Conservation (phyloP, 306 rosid genomes). For the Prunus dulcis region DNA sequence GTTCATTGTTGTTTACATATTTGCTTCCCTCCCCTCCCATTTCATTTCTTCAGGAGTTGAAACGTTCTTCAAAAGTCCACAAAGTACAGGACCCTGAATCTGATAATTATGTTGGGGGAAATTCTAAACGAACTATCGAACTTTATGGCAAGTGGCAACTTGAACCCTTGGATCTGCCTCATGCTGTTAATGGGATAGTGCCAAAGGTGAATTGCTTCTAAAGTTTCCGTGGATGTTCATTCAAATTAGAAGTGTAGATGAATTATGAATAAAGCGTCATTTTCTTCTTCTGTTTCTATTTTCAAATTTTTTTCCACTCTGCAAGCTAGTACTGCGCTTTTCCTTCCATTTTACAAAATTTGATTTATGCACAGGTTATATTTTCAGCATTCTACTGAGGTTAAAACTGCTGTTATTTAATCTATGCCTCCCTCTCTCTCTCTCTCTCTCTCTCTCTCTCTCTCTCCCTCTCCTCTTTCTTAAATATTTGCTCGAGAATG, state of each 20-base stretch:
- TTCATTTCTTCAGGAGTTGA: slow-evolving; percentile 49
- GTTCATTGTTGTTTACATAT: slow-evolving; percentile 8
- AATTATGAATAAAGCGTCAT: not conserved
- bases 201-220: slow-evolving; percentile 61
- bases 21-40: not conserved
- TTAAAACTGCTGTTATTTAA: not conserved
- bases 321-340: not conserved
- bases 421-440: not conserved
- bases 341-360: not conserved
- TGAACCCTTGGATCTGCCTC: slow-evolving; percentile 77
- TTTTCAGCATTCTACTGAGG: not conserved
- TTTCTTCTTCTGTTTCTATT: slow-evolving; percentile 3
- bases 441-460: not conserved
- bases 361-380: not conserved
- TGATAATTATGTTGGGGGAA: slow-evolving; percentile 45
- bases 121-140: slow-evolving; percentile 46
- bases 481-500: not conserved
- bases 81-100: slow-evolving; percentile 57
- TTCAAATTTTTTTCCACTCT: not conserved
- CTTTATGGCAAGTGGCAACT: slow-evolving; percentile 94
- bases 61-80: slow-evolving; percentile 47
- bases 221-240: slow-evolving; percentile 12
- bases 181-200: slow-evolving; percentile 75
- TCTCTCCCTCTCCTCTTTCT: not conserved
- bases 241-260: not conserved